These are phyloP conservation scores for Nyssa sinensis DNA, from an alignment of 148 eudicot species.

Conservation along the genomic window DNA sequence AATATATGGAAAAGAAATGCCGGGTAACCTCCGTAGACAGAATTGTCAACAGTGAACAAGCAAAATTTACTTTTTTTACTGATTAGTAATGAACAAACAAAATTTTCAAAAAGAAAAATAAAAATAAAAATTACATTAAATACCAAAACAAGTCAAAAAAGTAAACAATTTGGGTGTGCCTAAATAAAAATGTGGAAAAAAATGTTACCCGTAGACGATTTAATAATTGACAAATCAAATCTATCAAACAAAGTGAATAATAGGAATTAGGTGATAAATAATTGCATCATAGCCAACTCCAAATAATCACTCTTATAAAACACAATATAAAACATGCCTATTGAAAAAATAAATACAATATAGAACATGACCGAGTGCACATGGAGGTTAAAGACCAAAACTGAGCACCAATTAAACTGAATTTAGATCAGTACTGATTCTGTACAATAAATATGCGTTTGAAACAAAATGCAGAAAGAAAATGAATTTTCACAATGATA, in stretches of 20 bases:
- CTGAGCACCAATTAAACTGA: not conserved
- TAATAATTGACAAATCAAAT: too few relatives aligned
- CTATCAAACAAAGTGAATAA: not conserved
- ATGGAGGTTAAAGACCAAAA: not conserved
- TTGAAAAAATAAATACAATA: not conserved
- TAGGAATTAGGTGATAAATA: not conserved
- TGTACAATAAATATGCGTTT: not conserved
- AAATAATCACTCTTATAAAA: not conserved
- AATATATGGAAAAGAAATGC: not conserved
- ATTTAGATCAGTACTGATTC: not conserved
- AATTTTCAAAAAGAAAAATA: not conserved
- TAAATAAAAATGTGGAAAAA: too few relatives aligned
- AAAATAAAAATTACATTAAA: not conserved
- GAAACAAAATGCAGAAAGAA: not conserved
- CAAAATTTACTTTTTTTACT: not conserved
- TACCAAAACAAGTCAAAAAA: not conserved
- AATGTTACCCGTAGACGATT: not conserved
- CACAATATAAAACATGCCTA: not conserved
- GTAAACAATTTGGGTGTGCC: not conserved
- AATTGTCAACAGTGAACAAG: not conserved
- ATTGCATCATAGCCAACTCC: not conserved
- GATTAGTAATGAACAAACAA: not conserved
- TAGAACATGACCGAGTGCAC: not conserved
- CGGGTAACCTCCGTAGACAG: not conserved
- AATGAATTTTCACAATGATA: too few relatives aligned